These are phyloP conservation scores for Pulveroboletus sp. DNA, from an alignment of 768 basidiomycete species.

Conservation along the genomic window DNA sequence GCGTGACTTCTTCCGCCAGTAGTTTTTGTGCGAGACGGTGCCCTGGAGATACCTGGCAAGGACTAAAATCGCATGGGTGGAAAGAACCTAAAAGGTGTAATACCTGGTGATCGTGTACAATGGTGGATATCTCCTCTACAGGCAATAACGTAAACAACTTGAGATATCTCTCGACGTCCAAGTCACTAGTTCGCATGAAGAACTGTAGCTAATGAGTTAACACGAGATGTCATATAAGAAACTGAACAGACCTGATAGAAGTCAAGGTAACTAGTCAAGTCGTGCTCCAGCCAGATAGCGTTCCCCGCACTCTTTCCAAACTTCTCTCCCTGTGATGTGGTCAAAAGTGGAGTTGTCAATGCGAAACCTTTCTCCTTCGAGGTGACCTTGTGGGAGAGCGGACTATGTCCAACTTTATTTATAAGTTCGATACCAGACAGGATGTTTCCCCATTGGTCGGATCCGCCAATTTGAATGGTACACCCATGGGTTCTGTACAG, in stretches of 20 bases:
- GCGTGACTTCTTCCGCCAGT: conserved; percentile 55
- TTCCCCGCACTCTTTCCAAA: conserved; percentile 98
- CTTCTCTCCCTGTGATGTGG: conserved; percentile 85
- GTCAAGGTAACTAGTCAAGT: conserved; percentile 80
- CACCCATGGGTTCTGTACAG: conserved; percentile 64
- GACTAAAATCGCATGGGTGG: neutral
- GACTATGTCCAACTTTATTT: conserved; percentile 37
- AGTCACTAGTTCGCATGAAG: conserved; percentile 78
- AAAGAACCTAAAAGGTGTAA: conserved; percentile 1
- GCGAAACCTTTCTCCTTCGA: conserved; percentile 55
- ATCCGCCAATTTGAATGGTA: conserved; percentile 88
- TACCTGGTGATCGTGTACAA: conserved; percentile 60
- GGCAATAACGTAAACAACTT: conserved; percentile 79
- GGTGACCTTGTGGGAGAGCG: neutral
- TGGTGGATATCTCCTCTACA: conserved; percentile 46
- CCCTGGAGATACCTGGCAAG: conserved; percentile 29
- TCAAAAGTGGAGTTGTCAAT: conserved; percentile 90
- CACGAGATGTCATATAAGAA: neutral
- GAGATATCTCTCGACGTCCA: conserved; percentile 74
- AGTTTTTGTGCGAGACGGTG: conserved; percentile 44
- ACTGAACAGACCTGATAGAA: conserved; percentile 78
- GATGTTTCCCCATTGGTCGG: conserved; percentile 99
- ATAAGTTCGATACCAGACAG: conserved; percentile 91
- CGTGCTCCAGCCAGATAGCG: conserved; percentile 83
- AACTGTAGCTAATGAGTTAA: conserved; percentile 49